Conservation (phyloP, 2,329 filamentous ascomycete species). For the Diaporthe longicolla region DNA sequence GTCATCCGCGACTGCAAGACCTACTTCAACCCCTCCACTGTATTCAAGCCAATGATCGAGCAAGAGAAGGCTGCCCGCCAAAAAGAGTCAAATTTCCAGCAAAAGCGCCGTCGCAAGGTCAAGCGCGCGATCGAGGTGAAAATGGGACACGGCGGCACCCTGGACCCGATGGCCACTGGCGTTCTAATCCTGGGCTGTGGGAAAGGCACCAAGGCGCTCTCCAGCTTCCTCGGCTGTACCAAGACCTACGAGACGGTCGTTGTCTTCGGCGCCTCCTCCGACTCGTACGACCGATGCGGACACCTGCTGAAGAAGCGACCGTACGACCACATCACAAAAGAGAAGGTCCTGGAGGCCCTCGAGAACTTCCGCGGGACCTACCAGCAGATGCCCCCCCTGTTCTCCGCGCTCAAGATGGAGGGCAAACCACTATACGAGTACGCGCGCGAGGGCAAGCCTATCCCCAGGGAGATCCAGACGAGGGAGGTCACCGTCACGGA, state of each 20-base stretch:
- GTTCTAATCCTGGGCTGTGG: constrained; percentile 92
- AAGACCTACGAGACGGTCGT: constrained; percentile 94
- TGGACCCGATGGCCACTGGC: constrained; percentile 94
- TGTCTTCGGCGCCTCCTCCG: constrained; percentile 91
- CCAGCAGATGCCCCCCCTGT: constrained; percentile 92
- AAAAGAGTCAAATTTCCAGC: constrained; percentile 71
- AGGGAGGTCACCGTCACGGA: constrained; percentile 83
- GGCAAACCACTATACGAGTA: constrained; percentile 98
- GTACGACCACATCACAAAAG: constrained; percentile 86
- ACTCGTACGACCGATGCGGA: constrained; percentile 90
- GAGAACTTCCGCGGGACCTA: constrained; percentile 83
- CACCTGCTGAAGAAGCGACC: constrained; percentile 82
- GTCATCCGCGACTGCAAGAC: constrained; percentile 89
- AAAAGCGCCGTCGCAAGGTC: constrained; percentile 69
- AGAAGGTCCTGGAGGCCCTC: constrained; percentile 83
- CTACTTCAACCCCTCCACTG: constrained; percentile 83
- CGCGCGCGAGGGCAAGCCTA: constrained; percentile 87
- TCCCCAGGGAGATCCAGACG: constrained; percentile 87
- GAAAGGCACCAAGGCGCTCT: constrained; percentile 86
- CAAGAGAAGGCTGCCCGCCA: constrained; percentile 70
- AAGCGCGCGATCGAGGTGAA: constrained; percentile 81
- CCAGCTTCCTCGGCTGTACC: constrained; percentile 85
- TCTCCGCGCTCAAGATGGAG: constrained; percentile 92
- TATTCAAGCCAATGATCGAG: constrained; percentile 84
- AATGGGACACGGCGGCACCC: constrained; percentile 94